phyloP scores from a whole-genome alignment of 768 basidiomycete species.

The Tubosaeta sp. region DNA sequence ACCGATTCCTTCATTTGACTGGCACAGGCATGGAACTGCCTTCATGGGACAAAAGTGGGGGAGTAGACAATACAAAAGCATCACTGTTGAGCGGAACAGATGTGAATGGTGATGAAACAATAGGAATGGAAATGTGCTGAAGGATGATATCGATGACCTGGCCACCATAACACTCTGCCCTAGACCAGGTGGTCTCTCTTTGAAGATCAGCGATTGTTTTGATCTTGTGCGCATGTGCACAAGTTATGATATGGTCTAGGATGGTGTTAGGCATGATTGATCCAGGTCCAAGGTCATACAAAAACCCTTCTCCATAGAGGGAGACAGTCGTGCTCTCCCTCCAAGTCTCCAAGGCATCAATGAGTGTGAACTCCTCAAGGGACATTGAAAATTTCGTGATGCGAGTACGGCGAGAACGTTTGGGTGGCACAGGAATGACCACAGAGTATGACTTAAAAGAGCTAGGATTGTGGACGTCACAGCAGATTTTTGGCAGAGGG shows the following conservation, averaged over 20 bases:
- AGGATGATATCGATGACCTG: neutral
- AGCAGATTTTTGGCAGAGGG: neutral
- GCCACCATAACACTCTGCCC: neutral
- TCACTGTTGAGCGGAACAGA: neutral
- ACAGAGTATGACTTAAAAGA: neutral
- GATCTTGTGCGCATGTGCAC: neutral
- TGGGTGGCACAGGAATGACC: neutral
- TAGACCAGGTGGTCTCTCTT: neutral
- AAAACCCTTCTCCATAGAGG: neutral
- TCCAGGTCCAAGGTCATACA: neutral
- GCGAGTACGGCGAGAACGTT: neutral
- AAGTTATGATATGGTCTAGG: neutral
- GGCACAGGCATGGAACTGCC: too few species aligned
- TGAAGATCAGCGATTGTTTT: neutral
- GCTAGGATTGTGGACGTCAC: neutral
- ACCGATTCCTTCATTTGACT: too few species aligned
- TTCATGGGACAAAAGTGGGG: too few species aligned
- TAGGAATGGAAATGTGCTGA: neutral
- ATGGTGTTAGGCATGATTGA: neutral
- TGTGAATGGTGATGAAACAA: neutral
- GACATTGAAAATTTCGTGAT: neutral
- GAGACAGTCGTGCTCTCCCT: neutral
- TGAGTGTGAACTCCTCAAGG: neutral
- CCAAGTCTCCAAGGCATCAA: neutral
- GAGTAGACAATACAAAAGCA: too few species aligned